A percentile compares a stretch with the other conserved stretches of the same genome.
Evolutionary conservation across 2,329 filamentous ascomycete genomes (phyloP).

Genomic region (Fusarium sp.): DNA sequence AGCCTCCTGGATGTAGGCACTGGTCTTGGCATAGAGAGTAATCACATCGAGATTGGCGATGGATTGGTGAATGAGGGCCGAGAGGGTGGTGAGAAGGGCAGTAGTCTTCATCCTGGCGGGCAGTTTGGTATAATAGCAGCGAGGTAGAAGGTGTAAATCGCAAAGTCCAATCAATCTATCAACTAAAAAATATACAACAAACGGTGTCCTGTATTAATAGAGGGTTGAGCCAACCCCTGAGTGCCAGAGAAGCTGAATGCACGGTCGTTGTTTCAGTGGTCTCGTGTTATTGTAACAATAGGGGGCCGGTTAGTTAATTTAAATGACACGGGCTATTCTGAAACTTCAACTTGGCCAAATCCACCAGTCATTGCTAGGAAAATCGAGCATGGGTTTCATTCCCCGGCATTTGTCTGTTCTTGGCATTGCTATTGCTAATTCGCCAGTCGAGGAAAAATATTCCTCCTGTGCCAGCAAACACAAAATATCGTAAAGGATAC

Average conservation of each 20-base stretch:
- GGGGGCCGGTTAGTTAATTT: background rate
- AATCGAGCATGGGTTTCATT: background rate
- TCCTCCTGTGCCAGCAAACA: background rate
- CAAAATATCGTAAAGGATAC: background rate
- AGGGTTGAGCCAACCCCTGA: background rate
- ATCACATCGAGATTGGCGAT: constrained; percentile 11
- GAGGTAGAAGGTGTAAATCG: background rate
- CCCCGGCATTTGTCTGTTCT: background rate
- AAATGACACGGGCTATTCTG: background rate
- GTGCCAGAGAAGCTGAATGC: background rate
- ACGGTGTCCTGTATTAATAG: background rate
- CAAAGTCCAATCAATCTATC: background rate
- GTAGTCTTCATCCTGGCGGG: background rate
- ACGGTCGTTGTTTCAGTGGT: background rate
- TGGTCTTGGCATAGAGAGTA: background rate
- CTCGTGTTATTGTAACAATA: background rate
- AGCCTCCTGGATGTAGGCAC: constrained; percentile 18
- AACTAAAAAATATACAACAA: background rate
- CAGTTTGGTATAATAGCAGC: no score
- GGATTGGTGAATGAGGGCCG: background rate
- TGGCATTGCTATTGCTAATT: background rate
- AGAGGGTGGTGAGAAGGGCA: background rate
- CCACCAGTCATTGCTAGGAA: background rate
- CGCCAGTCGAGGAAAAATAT: background rate
- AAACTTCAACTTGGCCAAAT: background rate